These are phyloP conservation scores for Malus sieversii DNA, from an alignment of 306 rosid species.

Conservation along the genomic window DNA sequence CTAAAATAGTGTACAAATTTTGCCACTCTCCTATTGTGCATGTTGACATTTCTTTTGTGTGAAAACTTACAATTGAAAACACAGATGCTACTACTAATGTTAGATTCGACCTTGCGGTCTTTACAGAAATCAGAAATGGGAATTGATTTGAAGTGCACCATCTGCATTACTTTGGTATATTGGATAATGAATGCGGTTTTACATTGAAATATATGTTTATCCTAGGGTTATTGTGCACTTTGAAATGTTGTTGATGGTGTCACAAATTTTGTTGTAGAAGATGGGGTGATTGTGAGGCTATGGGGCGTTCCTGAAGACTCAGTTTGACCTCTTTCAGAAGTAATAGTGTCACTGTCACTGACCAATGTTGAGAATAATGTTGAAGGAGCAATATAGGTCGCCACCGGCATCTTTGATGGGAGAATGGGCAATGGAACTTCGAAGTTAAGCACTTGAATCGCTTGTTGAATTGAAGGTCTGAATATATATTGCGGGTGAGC, in stretches of 20 bases:
- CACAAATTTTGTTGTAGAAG: background rate
- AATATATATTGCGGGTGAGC: background rate
- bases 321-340: background rate
- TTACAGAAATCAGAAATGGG: too few relatives aligned
- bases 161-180: too few relatives aligned
- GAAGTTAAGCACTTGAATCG: background rate
- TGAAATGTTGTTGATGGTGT: background rate
- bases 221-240: background rate
- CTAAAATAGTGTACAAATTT: too few relatives aligned
- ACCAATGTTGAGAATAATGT: background rate
- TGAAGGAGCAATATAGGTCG: background rate
- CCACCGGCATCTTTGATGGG: background rate
- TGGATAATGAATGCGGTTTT: too few relatives aligned
- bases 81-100: too few relatives aligned
- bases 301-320: background rate
- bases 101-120: too few relatives aligned
- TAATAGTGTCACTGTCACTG: background rate
- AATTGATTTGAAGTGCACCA: too few relatives aligned
- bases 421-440: conserved; percentile 9
- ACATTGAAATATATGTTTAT: too few relatives aligned
- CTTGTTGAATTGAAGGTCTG: background rate
- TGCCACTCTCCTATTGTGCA: too few relatives aligned
- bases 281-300: background rate
- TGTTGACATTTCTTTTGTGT: too few relatives aligned
- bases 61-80: too few relatives aligned